Percentiles rank a stretch among this genome's conserved stretches.
Conservation (phyloP, 2,329 filamentous ascomycete genomes). For the Monosporascus ibericus region DNA sequence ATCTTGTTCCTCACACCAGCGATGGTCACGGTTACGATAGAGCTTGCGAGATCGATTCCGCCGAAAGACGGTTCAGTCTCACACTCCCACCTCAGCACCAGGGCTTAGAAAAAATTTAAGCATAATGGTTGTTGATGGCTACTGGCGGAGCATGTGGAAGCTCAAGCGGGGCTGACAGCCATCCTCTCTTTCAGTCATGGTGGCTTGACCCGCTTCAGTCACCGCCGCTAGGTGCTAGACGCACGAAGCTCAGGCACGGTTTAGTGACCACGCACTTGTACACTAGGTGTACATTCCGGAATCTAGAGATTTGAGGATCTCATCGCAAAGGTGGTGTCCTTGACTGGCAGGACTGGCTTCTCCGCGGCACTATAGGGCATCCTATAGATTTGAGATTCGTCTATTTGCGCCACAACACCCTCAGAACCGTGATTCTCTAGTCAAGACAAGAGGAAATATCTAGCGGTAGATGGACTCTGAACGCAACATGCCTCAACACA, state of each 20-base stretch:
- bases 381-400: not conserved
- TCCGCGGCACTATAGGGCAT: too few species aligned
- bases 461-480: slow-evolving; percentile 18
- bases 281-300: too few species aligned
- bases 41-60: too few species aligned
- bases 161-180: not conserved
- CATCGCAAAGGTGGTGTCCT: too few species aligned
- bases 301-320: too few species aligned
- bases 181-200: not conserved
- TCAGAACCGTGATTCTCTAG: slow-evolving; percentile 12
- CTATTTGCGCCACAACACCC: not conserved
- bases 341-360: too few species aligned
- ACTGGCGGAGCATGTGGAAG: not conserved
- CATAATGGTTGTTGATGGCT: not conserved
- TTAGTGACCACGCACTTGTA: not conserved
- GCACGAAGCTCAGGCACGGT: not conserved
- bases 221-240: not conserved
- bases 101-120: not conserved
- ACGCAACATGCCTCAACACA: not conserved
- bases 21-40: too few species aligned
- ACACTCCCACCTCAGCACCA: too few species aligned
- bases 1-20: too few species aligned
- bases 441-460: slow-evolving; percentile 10
- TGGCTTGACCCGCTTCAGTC: not conserved
- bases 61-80: too few species aligned